Base-by-base conservation (phyloP, 2,329 filamentous ascomycete species). In the Sordariomycetes sp. region DNA sequence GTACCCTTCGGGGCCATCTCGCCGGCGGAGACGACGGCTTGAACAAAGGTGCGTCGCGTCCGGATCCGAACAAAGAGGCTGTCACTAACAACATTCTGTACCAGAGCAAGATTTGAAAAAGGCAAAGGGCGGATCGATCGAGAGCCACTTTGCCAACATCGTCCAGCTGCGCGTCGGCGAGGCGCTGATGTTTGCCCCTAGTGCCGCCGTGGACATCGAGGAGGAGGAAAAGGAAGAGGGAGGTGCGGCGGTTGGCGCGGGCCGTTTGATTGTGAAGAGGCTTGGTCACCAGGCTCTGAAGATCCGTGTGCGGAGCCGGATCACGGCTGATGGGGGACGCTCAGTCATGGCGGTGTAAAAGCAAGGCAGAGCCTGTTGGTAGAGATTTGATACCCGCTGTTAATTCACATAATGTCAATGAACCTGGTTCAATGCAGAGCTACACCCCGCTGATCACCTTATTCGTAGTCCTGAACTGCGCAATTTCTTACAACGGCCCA, bases 111-210 rank as follows among this genome's bases (percentile, higher is more conserved):
- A 4, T n/a, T 24, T 20, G 5, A 12, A 14, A n/a, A 50, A 50
- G 46, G 22, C 20, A 14, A 20, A n/a, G 22, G 18, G n/a, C 22
- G 46, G n/a, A 50, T 6, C n/a, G 3, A 20, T 50, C 12, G 51
- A 32, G 7, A 70, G 72, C 25, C 63, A 79, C 1, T 76, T 79
- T 50, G 64, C 66, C 12, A 66, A 67, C 28, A 78, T 79, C 46
- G 72, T 79, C 10, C 63, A 65, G 5, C 67, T 79, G 12, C 65
- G 65, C 3, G 72, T 72, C 2, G 76, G 77, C 0, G 74, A 79
- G 58, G 76, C 75, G 1, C 64, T 79, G 1, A 53, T 79, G 7
- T 79, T 79, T 61, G 71, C 73, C 1, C 77, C 76, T 0, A 76
- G 69, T 43, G 76, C 75, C 0, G 64, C 76, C 1, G 52, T 73